A percentile compares a stretch with the other conserved stretches of the same genome.
Evolutionary conservation across 108 stramenopile genomes (phyloP).

Genomic region (Chaetoceros tenuissimus): DNA sequence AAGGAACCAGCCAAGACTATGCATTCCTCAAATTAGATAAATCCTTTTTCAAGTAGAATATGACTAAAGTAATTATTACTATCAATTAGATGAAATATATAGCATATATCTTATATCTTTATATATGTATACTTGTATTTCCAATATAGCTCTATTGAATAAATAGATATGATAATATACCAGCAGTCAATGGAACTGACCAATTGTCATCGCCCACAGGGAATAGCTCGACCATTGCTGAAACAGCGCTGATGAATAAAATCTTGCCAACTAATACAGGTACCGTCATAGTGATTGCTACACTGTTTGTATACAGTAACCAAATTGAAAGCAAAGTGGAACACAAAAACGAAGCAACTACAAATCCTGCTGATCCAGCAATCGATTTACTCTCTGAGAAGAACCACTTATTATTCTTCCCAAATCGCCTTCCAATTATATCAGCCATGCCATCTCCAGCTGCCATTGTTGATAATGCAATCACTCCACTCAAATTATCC

Average conservation of each 20-base stretch:
- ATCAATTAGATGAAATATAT: too few species aligned
- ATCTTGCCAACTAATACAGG: constrained; percentile 28
- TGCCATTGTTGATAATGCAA: constrained; percentile 64
- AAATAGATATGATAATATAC: constrained; percentile 30
- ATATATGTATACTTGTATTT: too few species aligned
- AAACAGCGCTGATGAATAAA: constrained; percentile 26
- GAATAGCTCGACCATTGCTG: constrained; percentile 55
- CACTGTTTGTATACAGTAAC: constrained; percentile 31
- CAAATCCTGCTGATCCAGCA: constrained; percentile 65
- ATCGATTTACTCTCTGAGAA: constrained; percentile 52
- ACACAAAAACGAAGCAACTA: constrained; percentile 21
- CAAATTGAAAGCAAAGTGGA: constrained; percentile 39
- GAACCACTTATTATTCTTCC: constrained; percentile 51
- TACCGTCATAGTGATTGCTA: constrained; percentile 23
- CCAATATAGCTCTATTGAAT: too few species aligned
- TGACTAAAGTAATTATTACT: too few species aligned
- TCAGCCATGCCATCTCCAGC: constrained; percentile 81
- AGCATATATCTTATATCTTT: too few species aligned
- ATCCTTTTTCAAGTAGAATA: too few species aligned
- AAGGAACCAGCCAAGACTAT: too few species aligned
- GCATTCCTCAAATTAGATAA: too few species aligned
- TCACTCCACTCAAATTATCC: constrained; percentile 36
- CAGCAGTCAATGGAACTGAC: constrained; percentile 63
- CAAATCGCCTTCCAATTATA: constrained; percentile 60
- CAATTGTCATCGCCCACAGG: constrained; percentile 76